Evolutionary conservation across 371 early-diverging fungal genomes (phyloP), one percentile per base, ranked within the genome.

Genomic region (Chytridium lagenaria): DNA sequence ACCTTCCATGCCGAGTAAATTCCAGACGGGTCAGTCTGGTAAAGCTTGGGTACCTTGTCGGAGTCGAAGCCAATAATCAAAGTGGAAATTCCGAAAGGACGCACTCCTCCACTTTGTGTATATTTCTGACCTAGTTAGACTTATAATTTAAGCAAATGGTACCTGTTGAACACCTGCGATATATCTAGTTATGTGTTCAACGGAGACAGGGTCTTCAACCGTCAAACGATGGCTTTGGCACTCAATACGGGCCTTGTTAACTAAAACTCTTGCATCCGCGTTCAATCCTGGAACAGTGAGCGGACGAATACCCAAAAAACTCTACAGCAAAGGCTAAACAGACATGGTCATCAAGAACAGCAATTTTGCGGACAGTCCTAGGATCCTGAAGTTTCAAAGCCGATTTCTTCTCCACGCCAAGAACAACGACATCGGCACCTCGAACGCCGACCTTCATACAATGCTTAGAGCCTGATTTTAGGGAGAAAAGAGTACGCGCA

Each of bases 21-120:
- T 67, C 99, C 99, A 59, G 99, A 97, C 19, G 99, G 99, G 76
- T 99, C 99, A 26, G 99, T 97, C 85, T 98, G 94, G 88, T 94
- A 99, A 71, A 99, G 90, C 79, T 92, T 91, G 38, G 99, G 98
- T 23, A 85, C 87, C 75, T 91, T 89, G 80, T 92, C 90, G 72
- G 92, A 90, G 63, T 89, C 86, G 52, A 87, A 83, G n/a, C 99
- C 99, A 77, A 98, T 93, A 75, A 99, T 88, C 55, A 99, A 88
- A 55, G 97, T 95, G 64, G 97, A 95, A 68, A 99, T 95, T 77
- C 99, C 99, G 84, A 99, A 98, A 33, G 99, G 99, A 80, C 99
- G 92, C 26, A 96, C 94, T 83, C 98, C 98, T 79, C 97, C 97
- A 82, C 94, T 93, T 84, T 99, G 99, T 44, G 99, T 99, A 88